Evolutionary conservation across 352 stramenopile species (phyloP).

Genomic region (Phytophthora cryptogea): DNA sequence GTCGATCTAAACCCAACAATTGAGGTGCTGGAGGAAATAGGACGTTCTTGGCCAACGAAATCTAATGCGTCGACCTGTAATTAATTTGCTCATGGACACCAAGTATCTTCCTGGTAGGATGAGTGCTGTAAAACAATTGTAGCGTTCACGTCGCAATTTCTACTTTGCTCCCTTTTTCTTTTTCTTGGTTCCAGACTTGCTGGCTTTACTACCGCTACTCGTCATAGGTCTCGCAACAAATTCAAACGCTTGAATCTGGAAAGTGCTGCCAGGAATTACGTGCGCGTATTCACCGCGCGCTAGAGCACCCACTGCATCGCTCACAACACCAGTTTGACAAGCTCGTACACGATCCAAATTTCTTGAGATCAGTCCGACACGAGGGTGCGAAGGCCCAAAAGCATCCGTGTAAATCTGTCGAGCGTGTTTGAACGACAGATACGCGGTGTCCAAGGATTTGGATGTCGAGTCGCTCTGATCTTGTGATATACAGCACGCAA

Average conservation of each 20-base stretch:
- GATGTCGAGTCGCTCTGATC: slow-evolving; percentile 37
- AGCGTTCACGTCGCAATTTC: slow-evolving; percentile 1
- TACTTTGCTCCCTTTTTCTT: slow-evolving; percentile 46
- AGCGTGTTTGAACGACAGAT: slow-evolving; percentile 58
- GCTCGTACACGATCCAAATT: slow-evolving; percentile 53
- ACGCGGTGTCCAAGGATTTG: slow-evolving; percentile 52
- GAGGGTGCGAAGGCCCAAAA: slow-evolving; percentile 50
- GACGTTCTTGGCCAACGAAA: too few relatives aligned
- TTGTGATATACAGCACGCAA: slow-evolving; percentile 71
- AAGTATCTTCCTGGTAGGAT: too few relatives aligned
- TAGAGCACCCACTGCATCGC: slow-evolving; percentile 45
- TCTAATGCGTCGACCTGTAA: too few relatives aligned
- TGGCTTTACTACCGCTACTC: slow-evolving; percentile 21
- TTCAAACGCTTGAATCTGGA: slow-evolving; percentile 73
- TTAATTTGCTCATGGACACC: too few relatives aligned
- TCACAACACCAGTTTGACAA: slow-evolving; percentile 49
- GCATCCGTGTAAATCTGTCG: slow-evolving; percentile 50
- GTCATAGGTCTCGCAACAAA: slow-evolving; percentile 22
- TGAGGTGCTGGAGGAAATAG: too few relatives aligned
- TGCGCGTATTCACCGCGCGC: slow-evolving; percentile 60
- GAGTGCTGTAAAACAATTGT: slow-evolving; percentile 5
- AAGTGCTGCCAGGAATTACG: slow-evolving; percentile 64
- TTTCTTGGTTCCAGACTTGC: slow-evolving; percentile 42
- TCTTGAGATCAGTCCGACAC: slow-evolving; percentile 45
- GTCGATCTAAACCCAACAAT: too few relatives aligned